Conservation (phyloP, 495 filamentous ascomycete genomes). For the Penicillium paxilli region DNA sequence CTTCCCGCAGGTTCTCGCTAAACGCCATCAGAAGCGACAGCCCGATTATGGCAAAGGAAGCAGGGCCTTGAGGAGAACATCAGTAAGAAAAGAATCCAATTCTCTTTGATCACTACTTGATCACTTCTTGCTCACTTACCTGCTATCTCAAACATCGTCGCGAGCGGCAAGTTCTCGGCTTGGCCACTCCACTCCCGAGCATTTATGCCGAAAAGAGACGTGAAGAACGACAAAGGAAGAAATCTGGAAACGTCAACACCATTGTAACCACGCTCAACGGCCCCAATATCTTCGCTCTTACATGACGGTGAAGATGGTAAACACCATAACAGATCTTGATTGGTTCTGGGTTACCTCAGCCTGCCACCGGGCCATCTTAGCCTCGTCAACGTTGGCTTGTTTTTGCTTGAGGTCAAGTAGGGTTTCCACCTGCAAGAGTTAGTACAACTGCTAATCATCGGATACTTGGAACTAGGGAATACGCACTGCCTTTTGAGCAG, state of each 20-base stretch:
- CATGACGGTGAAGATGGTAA: conserved; percentile 68
- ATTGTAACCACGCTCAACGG: conserved; percentile 18
- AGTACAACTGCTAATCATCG: background rate
- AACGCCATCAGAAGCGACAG: conserved; percentile 45
- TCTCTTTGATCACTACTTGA: no score
- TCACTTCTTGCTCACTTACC: no score
- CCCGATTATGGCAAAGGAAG: conserved; percentile 42
- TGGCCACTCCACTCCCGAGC: conserved; percentile 60
- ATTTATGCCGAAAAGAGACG: conserved; percentile 67
- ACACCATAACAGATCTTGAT: conserved; percentile 66
- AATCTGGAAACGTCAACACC: conserved; percentile 38
- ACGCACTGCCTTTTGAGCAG: conserved; percentile 41
- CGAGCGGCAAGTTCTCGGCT: conserved; percentile 27
- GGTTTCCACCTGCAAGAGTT: conserved; percentile 54
- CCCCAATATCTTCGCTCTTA: conserved; percentile 37
- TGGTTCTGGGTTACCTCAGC: conserved; percentile 64
- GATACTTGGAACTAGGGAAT: background rate
- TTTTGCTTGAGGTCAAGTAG: conserved; percentile 69
- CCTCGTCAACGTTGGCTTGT: conserved; percentile 68
- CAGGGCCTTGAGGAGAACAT: conserved; percentile 22
- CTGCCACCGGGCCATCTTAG: conserved; percentile 62
- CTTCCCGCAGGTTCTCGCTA: conserved; percentile 37
- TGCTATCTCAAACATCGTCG: conserved; percentile 37
- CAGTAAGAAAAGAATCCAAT: no score
- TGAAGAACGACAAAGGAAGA: conserved; percentile 66